Conservation (phyloP, 2,329 filamentous ascomycete genomes). For the Botryotinia calthae region DNA sequence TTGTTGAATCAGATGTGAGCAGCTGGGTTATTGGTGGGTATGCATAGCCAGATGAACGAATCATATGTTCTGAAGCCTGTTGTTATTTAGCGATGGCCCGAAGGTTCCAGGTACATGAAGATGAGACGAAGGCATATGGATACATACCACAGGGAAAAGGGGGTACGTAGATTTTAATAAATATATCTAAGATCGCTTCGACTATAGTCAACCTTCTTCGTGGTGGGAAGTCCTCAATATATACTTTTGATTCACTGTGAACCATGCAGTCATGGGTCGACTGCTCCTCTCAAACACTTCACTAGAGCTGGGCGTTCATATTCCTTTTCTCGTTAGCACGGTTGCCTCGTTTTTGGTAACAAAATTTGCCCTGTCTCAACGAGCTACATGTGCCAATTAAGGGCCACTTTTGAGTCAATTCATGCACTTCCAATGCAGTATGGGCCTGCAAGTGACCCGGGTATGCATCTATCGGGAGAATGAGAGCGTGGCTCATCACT, state of each 20-base stretch:
- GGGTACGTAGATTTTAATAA: not conserved
- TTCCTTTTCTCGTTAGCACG: constrained; percentile 25
- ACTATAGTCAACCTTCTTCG: not conserved
- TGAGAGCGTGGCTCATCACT: constrained; percentile 4
- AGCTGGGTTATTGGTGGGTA: constrained; percentile 21
- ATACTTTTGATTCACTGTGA: constrained; percentile 22
- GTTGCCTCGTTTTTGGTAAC: constrained; percentile 31
- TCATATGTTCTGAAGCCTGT: constrained; percentile 27
- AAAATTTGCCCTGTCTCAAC: constrained; percentile 22
- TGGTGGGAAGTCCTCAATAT: constrained; percentile 28
- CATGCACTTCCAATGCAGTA: constrained; percentile 16
- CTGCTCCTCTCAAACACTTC: constrained; percentile 24
- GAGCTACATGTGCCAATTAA: constrained; percentile 20
- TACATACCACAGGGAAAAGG: constrained; percentile 8
- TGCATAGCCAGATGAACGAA: constrained; percentile 29
- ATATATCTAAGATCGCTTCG: constrained; percentile 5
- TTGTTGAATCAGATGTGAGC: constrained; percentile 22
- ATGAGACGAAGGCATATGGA: not conserved
- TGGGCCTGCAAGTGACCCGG: constrained; percentile 19
- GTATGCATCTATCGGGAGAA: constrained; percentile 9
- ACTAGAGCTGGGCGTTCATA: constrained; percentile 25
- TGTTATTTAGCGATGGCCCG: constrained; percentile 32
- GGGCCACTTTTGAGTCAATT: not conserved
- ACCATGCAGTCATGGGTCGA: constrained; percentile 25
- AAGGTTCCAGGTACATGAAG: constrained; percentile 26